Conservation (phyloP, 116 monocot genomes). For the Zostera marina region DNA sequence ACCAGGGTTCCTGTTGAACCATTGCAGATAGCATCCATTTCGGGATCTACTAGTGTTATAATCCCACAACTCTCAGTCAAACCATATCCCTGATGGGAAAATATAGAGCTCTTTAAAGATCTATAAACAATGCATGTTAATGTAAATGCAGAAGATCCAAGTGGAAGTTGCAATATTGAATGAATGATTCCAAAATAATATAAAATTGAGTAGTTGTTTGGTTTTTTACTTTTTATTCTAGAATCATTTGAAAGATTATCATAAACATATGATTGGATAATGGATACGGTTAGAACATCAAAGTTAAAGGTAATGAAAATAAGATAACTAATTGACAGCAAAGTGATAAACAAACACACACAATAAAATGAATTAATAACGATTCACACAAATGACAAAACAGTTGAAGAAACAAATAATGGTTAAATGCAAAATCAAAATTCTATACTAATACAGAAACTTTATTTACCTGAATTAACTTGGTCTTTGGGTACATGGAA, state of each 20-base stretch:
- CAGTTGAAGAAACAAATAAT: no score
- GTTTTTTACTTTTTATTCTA: no score
- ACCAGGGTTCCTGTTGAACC: conserved; percentile 54
- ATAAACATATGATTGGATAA: no score
- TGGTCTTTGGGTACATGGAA: conserved; percentile 10
- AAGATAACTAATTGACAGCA: neutral
- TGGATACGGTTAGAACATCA: no score
- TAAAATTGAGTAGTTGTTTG: no score
- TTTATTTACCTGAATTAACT: conserved; percentile 26
- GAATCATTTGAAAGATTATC: no score
- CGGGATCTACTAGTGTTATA: conserved; percentile 42
- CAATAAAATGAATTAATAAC: neutral
- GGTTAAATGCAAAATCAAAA: no score
- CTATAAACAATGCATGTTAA: neutral
- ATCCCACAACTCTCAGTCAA: conserved; percentile 71
- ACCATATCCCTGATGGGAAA: conserved; percentile 65
- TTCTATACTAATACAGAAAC: no score
- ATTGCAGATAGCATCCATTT: conserved; percentile 13
- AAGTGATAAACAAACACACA: neutral
- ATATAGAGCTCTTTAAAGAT: neutral
- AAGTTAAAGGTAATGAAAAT: neutral
- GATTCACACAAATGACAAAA: no score
- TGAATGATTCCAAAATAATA: no score
- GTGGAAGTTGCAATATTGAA: no score
- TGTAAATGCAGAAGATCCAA: neutral